phyloP scores from a whole-genome alignment of 2,329 filamentous ascomycete species.

The Passalora sequoiae region DNA sequence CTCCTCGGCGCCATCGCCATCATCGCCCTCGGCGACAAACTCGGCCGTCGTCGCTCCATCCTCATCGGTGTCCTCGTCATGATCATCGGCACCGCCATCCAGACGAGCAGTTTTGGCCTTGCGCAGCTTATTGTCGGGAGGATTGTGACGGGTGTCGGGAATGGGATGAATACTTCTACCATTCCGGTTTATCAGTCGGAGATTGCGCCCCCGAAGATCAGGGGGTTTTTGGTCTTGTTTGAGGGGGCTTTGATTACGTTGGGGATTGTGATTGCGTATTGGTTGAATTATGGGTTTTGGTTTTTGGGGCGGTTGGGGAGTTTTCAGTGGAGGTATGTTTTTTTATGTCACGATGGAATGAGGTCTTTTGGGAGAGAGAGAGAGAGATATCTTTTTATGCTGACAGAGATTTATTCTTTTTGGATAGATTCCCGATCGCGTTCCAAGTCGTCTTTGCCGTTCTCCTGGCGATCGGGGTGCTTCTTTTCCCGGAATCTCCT shows the following conservation, averaged over 20 bases:
- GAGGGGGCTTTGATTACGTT: constrained; percentile 71
- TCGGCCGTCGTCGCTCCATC: constrained; percentile 54
- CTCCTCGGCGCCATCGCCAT: constrained; percentile 37
- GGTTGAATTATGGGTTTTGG: constrained; percentile 28
- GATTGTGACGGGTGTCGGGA: constrained; percentile 47
- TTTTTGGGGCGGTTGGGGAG: constrained; percentile 35
- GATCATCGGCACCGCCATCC: constrained; percentile 56
- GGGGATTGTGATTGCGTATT: constrained; percentile 48
- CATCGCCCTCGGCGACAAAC: constrained; percentile 51
- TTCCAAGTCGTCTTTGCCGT: constrained; percentile 50
- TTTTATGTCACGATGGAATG: background rate
- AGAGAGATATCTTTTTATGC: too few species aligned
- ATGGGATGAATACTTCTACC: constrained; percentile 34
- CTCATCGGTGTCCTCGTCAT: constrained; percentile 56
- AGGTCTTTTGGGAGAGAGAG: too few species aligned
- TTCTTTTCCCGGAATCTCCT: constrained; percentile 52
- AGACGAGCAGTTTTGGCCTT: constrained; percentile 47
- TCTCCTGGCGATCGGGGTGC: constrained; percentile 42
- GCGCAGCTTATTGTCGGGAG: constrained; percentile 41
- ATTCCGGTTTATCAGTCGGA: constrained; percentile 47
- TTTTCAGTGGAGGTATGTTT: constrained; percentile 39
- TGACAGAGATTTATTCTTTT: too few species aligned
- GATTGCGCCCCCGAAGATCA: constrained; percentile 80
- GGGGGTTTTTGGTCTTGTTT: constrained; percentile 88
- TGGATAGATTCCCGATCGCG: constrained; percentile 44